A percentile compares a stretch with the other conserved stretches of the same genome.
Conservation (phyloP, 192 early-diverging fungal species). For the Lunasporangiospora selenospora region DNA sequence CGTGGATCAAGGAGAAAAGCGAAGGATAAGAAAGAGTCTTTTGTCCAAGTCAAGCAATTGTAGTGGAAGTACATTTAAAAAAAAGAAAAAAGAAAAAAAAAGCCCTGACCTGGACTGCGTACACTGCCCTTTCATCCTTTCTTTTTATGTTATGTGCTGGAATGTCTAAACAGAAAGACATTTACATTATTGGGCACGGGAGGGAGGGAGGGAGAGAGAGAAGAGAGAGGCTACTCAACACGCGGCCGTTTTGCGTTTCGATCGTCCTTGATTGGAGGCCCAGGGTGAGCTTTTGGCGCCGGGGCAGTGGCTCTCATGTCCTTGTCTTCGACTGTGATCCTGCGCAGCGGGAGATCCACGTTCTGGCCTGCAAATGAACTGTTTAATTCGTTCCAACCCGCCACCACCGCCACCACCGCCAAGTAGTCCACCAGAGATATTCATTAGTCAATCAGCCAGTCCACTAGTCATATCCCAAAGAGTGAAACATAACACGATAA, state of each 20-base stretch:
- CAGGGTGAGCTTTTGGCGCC: constrained; percentile 27
- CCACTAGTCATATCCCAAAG: too few species aligned
- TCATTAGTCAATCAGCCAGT: not conserved
- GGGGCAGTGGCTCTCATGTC: constrained; percentile 51
- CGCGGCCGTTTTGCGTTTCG: constrained; percentile 28
- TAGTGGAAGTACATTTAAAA: too few species aligned
- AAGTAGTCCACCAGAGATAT: too few species aligned
- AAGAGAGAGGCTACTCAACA: constrained; percentile 7
- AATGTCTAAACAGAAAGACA: not conserved
- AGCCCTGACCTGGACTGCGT: too few species aligned
- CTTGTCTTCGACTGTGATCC: constrained; percentile 62
- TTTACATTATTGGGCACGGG: not conserved
- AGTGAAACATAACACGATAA: too few species aligned
- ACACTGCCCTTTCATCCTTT: not conserved
- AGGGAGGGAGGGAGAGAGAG: constrained; percentile 2
- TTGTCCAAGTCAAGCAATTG: too few species aligned
- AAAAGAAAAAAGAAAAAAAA: too few species aligned
- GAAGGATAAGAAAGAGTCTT: too few species aligned
- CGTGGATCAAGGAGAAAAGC: too few species aligned
- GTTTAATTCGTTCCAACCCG: not conserved
- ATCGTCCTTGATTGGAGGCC: constrained; percentile 32
- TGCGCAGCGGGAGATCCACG: constrained; percentile 58
- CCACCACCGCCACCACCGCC: too few species aligned
- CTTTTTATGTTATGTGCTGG: not conserved
- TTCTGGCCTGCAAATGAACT: constrained; percentile 57